Conservation (phyloP, 2,329 filamentous ascomycete genomes). For the Aureobasidium mangrovei region DNA sequence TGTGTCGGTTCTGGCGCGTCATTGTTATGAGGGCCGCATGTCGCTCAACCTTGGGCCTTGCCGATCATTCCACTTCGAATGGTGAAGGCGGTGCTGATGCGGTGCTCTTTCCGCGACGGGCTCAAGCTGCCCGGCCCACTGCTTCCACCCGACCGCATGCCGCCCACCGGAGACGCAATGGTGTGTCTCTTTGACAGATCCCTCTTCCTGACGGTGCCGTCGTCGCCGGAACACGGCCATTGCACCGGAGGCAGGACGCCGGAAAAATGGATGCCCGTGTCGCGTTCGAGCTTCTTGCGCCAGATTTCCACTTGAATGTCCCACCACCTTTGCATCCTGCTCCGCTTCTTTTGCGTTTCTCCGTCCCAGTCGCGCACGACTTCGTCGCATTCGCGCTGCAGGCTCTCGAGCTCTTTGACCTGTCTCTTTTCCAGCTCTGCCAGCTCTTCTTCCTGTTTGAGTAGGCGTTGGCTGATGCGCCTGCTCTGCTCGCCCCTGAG, state of each 20-base stretch:
- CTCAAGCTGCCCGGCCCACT: neutral
- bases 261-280: conserved; percentile 2
- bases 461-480: conserved; percentile 27
- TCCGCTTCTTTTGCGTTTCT: conserved; percentile 4
- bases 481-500: conserved; percentile 37
- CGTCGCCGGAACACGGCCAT: neutral
- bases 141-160: neutral
- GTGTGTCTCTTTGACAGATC: conserved; percentile 1
- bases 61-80: conserved; percentile 8
- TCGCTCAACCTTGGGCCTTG: neutral
- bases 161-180: neutral
- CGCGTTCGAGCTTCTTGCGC: conserved; percentile 11
- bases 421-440: conserved; percentile 28
- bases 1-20: too few relatives aligned
- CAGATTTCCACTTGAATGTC: conserved; percentile 16
- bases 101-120: conserved; percentile 4
- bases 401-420: conserved; percentile 22
- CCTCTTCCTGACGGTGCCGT: neutral
- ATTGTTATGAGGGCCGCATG: neutral
- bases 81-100: conserved; percentile 10
- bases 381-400: conserved; percentile 11
- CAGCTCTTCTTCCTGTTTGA: conserved; percentile 34
- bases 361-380: conserved; percentile 4
- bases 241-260: neutral
- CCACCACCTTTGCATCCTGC: conserved; percentile 16